Evolutionary conservation across 176 grass and related monocot genomes (phyloP).

Genomic region (Rhynchospora breviuscula): DNA sequence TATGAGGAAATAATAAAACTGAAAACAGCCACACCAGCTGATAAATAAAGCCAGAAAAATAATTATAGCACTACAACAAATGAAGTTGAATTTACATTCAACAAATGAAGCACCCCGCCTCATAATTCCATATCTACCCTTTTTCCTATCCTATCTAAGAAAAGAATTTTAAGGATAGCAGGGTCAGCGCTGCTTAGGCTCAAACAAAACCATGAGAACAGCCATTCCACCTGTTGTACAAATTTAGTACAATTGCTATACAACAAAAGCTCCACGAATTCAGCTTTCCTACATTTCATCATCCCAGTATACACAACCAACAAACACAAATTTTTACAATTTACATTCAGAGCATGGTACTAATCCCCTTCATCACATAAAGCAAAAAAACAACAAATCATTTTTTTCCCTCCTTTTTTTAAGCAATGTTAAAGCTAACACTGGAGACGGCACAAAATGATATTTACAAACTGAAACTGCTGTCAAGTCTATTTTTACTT

Average conservation of each 20-base stretch:
- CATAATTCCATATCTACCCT: background rate
- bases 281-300: constrained; percentile 16
- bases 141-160: constrained; percentile 5
- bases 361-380: background rate
- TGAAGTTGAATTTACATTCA: constrained; percentile 12
- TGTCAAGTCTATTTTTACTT: constrained; percentile 15
- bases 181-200: constrained; percentile 4
- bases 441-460: constrained; percentile 16
- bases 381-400: background rate
- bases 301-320: constrained; percentile 11
- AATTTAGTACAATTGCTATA: constrained; percentile 21
- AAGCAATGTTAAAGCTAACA: constrained; percentile 27
- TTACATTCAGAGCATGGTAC: background rate
- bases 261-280: constrained; percentile 17
- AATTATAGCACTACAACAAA: constrained; percentile 14
- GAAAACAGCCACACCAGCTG: background rate
- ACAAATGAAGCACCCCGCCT: constrained; percentile 2
- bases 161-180: constrained; percentile 23
- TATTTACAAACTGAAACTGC: constrained; percentile 28
- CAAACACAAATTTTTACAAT: constrained; percentile 1
- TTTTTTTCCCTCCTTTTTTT: constrained; percentile 16
- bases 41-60: constrained; percentile 7
- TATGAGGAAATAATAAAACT: background rate
- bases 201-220: background rate
- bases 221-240: background rate